Evolutionary conservation across 2,329 filamentous ascomycete genomes (phyloP), one percentile per base, ranked within the genome.

Genomic region (Tolypocladium sp.): DNA sequence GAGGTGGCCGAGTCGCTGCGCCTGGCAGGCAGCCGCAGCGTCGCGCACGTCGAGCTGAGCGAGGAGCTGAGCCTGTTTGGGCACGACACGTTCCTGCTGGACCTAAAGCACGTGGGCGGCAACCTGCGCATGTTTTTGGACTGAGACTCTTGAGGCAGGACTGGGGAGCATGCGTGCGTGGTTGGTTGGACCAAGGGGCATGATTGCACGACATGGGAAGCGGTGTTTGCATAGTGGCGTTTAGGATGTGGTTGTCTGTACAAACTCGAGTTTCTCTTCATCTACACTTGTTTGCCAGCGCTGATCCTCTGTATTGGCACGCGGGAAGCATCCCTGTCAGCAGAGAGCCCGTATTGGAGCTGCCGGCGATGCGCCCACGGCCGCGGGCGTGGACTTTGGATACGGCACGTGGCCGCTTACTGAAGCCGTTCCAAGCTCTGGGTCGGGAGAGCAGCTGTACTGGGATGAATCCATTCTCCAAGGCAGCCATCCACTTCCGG

Each of bases 51-150:
- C 17, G 94, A 99, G 77, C 77, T 99, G 56, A 94, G 92, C 40
- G 91, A 97, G 76, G 92, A 97, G 75, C 85, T 94, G 74, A 96
- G 92, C 68, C 76, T 96, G 67, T 99, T 99, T 71, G 94, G 94
- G 0, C 94, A 99, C 69, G 94, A 99, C 71, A 97, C 93, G 0
- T 99, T 99, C 71, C 74, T 99, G 68, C 77, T 99, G 51, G 94
- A 99, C 74, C 75, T 97, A 59, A 87, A 96, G 76, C 89, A 96
- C 66, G 91, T 99, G 56, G 94, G 94, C 4, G 92, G 91, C 0
- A 90, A 87, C 56, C 77, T 99, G 54, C 86, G 85, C 67, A 82
- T 82, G 66, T 99, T 99, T 72, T 73, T 99, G 65, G 82, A 81
- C 1, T 93, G 38, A 56, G 20, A 37, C 12, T 2, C 9, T 37